These are phyloP conservation scores for Rubus parviflorus DNA, from an alignment of 306 rosid species.

Conservation along the genomic window DNA sequence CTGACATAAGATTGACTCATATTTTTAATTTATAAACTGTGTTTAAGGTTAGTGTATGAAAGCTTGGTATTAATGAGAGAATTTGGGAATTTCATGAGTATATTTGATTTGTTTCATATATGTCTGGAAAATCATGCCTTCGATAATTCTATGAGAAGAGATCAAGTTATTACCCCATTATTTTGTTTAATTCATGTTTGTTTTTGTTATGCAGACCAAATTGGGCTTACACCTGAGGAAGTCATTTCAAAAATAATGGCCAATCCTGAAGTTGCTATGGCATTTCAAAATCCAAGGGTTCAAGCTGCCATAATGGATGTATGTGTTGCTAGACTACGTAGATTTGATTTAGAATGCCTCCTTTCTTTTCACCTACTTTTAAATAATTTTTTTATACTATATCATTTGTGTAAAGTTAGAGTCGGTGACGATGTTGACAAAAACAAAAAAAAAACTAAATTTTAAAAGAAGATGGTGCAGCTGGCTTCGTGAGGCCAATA, in stretches of 20 bases:
- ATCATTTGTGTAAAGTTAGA: neutral
- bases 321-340: conserved; percentile 29
- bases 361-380: neutral
- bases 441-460: neutral
- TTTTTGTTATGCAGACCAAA: conserved; percentile 69
- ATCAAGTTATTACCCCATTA: no score
- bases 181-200: conserved; percentile 8
- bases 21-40: neutral
- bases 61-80: neutral
- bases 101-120: neutral
- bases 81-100: neutral
- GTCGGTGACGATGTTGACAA: neutral
- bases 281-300: conserved; percentile 97
- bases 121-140: neutral
- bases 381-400: neutral
- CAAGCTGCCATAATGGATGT: conserved; percentile 99
- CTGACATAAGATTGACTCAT: neutral
- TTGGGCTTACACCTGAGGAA: conserved; percentile 94
- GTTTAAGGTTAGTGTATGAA: neutral
- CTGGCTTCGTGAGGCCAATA: neutral
- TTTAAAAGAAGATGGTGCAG: neutral
- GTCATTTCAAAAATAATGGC: conserved; percentile 95
- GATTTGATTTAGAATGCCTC: neutral
- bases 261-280: conserved; percentile 92
- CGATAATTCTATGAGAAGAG: neutral